Evolutionary conservation across 495 filamentous ascomycete genomes (phyloP).

Genomic region (Xylaria curta): DNA sequence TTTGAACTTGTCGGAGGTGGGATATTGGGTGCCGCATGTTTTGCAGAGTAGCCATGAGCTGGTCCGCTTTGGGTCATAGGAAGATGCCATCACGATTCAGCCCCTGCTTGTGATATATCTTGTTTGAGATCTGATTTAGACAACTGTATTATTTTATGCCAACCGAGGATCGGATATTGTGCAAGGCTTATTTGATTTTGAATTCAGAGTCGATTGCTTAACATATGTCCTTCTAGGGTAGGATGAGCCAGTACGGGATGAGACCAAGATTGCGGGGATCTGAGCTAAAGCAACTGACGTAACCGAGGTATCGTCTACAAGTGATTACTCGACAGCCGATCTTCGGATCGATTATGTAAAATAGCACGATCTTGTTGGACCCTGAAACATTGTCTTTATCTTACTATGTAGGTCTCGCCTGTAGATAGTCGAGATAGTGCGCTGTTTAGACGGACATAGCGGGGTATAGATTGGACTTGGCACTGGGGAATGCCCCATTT

Average conservation of each 20-base stretch:
- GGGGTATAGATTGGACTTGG: neutral
- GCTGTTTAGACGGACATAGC: slow-evolving; percentile 2
- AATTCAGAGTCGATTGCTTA: no score
- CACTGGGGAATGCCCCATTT: slow-evolving; percentile 10
- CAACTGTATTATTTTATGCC: neutral
- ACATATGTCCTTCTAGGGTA: neutral
- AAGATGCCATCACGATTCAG: slow-evolving; percentile 27
- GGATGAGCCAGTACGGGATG: neutral
- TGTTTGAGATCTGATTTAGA: neutral
- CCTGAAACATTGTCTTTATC: neutral
- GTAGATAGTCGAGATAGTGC: neutral
- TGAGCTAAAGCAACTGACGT: neutral
- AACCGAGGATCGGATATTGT: neutral
- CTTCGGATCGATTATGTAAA: slow-evolving; percentile 16
- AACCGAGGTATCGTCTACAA: neutral
- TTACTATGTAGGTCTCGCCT: neutral
- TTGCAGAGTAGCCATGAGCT: slow-evolving; percentile 66
- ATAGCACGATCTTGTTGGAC: neutral
- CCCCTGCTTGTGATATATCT: neutral
- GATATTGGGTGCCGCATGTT: slow-evolving; percentile 75
- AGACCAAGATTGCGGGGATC: neutral
- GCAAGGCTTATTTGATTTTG: neutral
- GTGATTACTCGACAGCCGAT: neutral
- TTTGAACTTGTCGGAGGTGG: slow-evolving; percentile 48
- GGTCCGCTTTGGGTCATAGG: slow-evolving; percentile 35